Base-by-base conservation (phyloP, 2,329 filamentous ascomycete species). In the Penicillium glabrum region DNA sequence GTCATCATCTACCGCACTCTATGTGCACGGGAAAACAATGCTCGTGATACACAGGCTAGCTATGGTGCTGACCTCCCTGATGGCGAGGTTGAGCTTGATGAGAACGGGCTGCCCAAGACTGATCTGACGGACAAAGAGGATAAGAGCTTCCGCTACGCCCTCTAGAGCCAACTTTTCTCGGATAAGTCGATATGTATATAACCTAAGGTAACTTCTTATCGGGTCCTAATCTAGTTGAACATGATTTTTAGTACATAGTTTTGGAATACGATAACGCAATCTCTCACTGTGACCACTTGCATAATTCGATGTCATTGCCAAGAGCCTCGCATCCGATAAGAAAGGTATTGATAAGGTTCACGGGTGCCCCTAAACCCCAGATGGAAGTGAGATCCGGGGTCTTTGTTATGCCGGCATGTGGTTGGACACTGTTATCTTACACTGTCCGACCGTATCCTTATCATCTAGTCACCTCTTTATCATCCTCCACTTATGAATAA, bases 361-460 rank as follows among this genome's bases (percentile, higher is more conserved):
- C 11, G 10, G 27, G 3, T 13, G 49, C 49, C 14, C 51, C 61
- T 62, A 63, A 61, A 43, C 61, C 58, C 50, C 29, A 61, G 41
- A 58, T 24, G 61, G 60, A 24, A 55, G 51, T 58, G 39, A 29
- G 56, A 64, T 63, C 60, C 58, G 60, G 60, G 51, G 52, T 53
- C 21, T 24, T 21, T 24, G 41, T 6, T n/a, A 54, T 21, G 31
- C 35, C 5, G 29, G 45, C 23, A 48, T 24, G 10, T 56, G 19
- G 54, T 63, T 63, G 60, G 58, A 61, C 41, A 31, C 16, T 37
- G 49, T 57, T 51, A 54, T 55, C 54, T 58, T n/a, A 14, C 27
- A 50, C 51, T 39, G 50, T 59, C 43, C 51, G 61, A 21, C 39
- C 19, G 39, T 21, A 23, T 23, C 39, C 39, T 41, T 41, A 41